Percentiles rank a stretch among this genome's conserved stretches.
Conservation (phyloP, 2,329 filamentous ascomycete species). For the Monosporascus cannonballus region DNA sequence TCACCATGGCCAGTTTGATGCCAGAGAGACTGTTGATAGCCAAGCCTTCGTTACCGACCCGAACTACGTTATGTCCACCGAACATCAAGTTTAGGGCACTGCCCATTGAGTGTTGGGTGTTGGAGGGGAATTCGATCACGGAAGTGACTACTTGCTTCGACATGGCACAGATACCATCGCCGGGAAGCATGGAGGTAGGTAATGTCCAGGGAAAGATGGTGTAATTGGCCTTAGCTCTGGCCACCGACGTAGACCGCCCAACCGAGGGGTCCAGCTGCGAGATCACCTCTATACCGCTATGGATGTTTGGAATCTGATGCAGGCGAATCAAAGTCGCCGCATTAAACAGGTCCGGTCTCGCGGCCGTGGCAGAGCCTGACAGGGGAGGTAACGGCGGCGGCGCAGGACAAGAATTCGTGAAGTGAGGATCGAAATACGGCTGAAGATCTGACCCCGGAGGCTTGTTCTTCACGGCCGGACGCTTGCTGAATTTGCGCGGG, state of each 20-base stretch:
- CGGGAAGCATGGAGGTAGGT: constrained; percentile 66
- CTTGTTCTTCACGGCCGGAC: constrained; percentile 11
- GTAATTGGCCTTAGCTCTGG: constrained; percentile 62
- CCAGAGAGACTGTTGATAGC: constrained; percentile 48
- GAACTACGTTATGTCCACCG: constrained; percentile 40
- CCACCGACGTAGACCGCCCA: constrained; percentile 2
- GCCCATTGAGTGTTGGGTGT: constrained; percentile 33
- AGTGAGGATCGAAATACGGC: constrained; percentile 36
- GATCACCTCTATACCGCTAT: constrained; percentile 31
- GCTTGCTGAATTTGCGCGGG: constrained; percentile 42
- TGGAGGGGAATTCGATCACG: constrained; percentile 55
- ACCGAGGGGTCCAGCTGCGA: constrained; percentile 6
- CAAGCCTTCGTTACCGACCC: constrained; percentile 39
- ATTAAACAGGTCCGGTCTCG: constrained; percentile 78
- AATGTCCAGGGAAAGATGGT: constrained; percentile 93
- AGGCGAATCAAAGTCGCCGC: constrained; percentile 79
- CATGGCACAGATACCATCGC: constrained; percentile 68
- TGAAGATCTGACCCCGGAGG: constrained; percentile 15
- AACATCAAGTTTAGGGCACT: constrained; percentile 41
- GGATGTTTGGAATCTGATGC: constrained; percentile 65
- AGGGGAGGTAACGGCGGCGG: constrained; percentile 56
- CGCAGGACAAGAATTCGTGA: constrained; percentile 59
- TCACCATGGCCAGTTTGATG: constrained; percentile 60
- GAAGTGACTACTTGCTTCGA: constrained; percentile 68
- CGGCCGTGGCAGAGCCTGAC: constrained; percentile 72